Evolutionary conservation across 1,139 yeast species (phyloP), one percentile per base, ranked within the genome.

Genomic region (Arxiozyma heterogenica): DNA sequence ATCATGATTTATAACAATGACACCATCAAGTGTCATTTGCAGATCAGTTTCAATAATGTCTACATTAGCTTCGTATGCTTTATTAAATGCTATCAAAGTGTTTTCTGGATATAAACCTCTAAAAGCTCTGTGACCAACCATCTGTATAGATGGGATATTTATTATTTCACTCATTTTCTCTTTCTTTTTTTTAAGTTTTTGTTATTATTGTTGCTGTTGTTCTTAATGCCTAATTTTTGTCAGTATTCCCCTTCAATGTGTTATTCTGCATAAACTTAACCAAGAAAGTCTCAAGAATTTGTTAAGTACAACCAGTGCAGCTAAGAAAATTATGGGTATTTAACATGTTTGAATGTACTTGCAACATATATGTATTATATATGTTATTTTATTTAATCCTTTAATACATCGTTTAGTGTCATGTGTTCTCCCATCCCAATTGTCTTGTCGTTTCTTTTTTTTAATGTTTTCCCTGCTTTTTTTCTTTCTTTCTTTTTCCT

Each of bases 1-100:
- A 52, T 74, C 76, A 68, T 93, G 98, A 50, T 86, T 81, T 38
- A 93, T 79, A 6, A 91, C 86, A 30, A 89, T 76, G 4, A 79
- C 79, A 15, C 84, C 81, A 69, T 93, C 98, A 7, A 71, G 70
- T 1, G 94, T 76, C 54, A 89, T 74, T 75, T 91, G 96, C 49
- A 91, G 74, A 68, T 93, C 96, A 3, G 95, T 84, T 68, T 91
- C 98, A 44, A 93, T 77, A 12, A 82, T 78, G 22, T 80, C 78
- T 30, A 87, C 90, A 0, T 93, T 93, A 21, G 81, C 76, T 20
- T 77, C 80, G 51, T 77, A 78, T 23, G 96, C 94, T 53, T 83
- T 82, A 21, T 80, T 73, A 69, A 88, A 87, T 2, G 95, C 90
- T 1, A 74, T 64, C 20, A 89, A 60, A 4, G 96, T 86, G 69